phyloP scores from a whole-genome alignment of 176 grass and related monocot genomes.

The Bolboschoenus planiculmis region DNA sequence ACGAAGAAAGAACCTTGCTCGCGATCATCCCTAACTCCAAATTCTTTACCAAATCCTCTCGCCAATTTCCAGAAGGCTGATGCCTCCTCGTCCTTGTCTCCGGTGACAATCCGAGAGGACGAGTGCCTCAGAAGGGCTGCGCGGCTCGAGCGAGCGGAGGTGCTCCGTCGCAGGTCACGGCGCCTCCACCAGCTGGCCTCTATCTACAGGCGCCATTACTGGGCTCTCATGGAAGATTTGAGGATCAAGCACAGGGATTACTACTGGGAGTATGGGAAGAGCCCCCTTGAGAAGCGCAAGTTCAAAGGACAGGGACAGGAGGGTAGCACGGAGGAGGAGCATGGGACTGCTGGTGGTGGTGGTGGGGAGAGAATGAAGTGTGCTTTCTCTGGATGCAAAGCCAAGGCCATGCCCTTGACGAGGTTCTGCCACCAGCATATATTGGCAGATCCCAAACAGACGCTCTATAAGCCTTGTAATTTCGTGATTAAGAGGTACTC shows the following conservation, averaged over 20 bases:
- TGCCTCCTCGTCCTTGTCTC: not conserved
- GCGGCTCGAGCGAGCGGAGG: conserved; percentile 28
- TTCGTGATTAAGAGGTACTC: conserved; percentile 51
- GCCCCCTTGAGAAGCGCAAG: conserved; percentile 24
- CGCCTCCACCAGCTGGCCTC: conserved; percentile 14
- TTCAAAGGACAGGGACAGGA: not conserved
- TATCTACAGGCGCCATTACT: conserved; percentile 27
- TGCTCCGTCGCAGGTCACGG: conserved; percentile 29
- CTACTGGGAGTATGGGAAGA: conserved; percentile 40
- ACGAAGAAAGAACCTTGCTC: conserved; percentile 2
- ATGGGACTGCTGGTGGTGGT: not conserved
- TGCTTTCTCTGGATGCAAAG: conserved; percentile 68
- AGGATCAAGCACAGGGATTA: conserved; percentile 40
- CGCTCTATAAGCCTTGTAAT: conserved; percentile 73
- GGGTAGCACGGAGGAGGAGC: not conserved
- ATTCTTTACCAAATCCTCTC: not conserved
- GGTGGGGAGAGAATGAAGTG: conserved; percentile 61
- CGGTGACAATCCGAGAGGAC: conserved; percentile 13
- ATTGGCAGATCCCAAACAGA: conserved; percentile 57
- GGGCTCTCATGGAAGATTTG: conserved; percentile 33
- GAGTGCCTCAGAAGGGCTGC: conserved; percentile 1
- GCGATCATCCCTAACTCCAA: not conserved
- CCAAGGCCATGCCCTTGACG: conserved; percentile 78
- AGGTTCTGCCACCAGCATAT: conserved; percentile 79
- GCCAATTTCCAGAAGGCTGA: not conserved